These are phyloP conservation scores for Didymosphaeria variabile DNA, from an alignment of 2,329 filamentous ascomycete species.

Conservation along the genomic window DNA sequence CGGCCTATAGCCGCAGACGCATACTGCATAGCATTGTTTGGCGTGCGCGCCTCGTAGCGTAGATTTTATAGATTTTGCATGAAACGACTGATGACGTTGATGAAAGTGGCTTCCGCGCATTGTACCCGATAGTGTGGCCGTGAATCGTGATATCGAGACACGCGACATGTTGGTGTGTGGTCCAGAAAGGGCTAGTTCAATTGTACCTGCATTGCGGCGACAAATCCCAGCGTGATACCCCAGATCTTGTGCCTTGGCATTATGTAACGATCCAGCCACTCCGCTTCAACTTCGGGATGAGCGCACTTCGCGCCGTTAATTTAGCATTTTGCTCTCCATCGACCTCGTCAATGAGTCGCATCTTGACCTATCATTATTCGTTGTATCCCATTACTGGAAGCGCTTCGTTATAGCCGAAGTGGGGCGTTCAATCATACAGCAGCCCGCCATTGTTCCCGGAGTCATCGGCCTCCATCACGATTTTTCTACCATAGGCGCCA, in stretches of 20 bases:
- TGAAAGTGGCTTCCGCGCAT: not conserved
- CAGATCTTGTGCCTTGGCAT: slow-evolving; percentile 21
- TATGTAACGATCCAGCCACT: slow-evolving; percentile 19
- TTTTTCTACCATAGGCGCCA: not conserved
- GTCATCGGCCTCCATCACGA: not conserved
- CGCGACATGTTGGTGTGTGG: not conserved
- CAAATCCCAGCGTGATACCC: slow-evolving; percentile 6
- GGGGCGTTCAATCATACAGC: not conserved
- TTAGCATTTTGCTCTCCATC: not conserved
- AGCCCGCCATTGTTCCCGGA: not conserved
- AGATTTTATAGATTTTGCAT: slow-evolving; percentile 12
- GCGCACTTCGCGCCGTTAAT: slow-evolving; percentile 9
- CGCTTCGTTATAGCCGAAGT: not conserved
- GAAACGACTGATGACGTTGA: slow-evolving; percentile 6
- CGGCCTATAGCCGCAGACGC: slow-evolving; percentile 53
- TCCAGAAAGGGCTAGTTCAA: not conserved
- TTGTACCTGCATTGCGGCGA: slow-evolving; percentile 17
- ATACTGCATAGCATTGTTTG: not conserved
- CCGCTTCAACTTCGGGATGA: slow-evolving; percentile 14
- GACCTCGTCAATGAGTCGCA: not conserved
- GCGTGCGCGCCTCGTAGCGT: not conserved
- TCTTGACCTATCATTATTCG: not conserved
- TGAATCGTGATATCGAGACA: not conserved
- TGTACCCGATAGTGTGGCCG: not conserved
- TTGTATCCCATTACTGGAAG: not conserved